Percentiles rank a stretch among this genome's conserved stretches.
phyloP scores from a whole-genome alignment of 2,329 filamentous ascomycete species.

The Microcyclospora tardicrescens region DNA sequence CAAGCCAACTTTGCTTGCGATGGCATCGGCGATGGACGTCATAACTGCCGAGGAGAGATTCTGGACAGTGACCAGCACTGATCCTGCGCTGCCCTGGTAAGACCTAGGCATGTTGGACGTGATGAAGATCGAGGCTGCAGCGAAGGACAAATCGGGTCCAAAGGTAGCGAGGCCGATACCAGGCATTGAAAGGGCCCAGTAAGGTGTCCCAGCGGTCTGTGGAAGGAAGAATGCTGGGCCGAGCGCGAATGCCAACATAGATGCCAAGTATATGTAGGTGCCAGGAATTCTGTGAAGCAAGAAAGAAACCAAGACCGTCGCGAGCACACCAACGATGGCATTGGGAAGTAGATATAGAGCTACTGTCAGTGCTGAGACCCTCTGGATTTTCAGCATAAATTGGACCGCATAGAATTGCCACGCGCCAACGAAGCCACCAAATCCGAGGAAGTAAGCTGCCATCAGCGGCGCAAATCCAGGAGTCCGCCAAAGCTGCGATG shows the following conservation, averaged over 20 bases:
- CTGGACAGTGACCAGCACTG: constrained; percentile 35
- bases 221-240: constrained; percentile 29
- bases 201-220: constrained; percentile 28
- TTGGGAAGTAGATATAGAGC: constrained; percentile 35
- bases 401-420: constrained; percentile 28
- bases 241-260: constrained; percentile 29
- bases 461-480: constrained; percentile 32
- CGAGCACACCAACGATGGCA: constrained; percentile 31
- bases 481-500: constrained; percentile 30
- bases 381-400: constrained; percentile 28
- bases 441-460: constrained; percentile 32
- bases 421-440: constrained; percentile 19
- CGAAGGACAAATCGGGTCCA: constrained; percentile 36
- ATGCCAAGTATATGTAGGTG: constrained; percentile 34
- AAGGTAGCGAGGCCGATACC: constrained; percentile 35
- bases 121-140: constrained; percentile 37
- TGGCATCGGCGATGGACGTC: constrained; percentile 17
- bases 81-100: constrained; percentile 35
- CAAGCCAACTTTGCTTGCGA: constrained; percentile 15
- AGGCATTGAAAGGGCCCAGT: constrained; percentile 35
- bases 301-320: constrained; percentile 34
- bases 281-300: constrained; percentile 34
- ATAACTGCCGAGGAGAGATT: constrained; percentile 34
- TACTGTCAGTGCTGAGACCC: constrained; percentile 27
- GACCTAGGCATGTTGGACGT: constrained; percentile 34